Percentiles rank a stretch among this genome's conserved stretches.
Evolutionary conservation across 2,329 filamentous ascomycete species (phyloP).

Genomic region (Penicillium sp.): DNA sequence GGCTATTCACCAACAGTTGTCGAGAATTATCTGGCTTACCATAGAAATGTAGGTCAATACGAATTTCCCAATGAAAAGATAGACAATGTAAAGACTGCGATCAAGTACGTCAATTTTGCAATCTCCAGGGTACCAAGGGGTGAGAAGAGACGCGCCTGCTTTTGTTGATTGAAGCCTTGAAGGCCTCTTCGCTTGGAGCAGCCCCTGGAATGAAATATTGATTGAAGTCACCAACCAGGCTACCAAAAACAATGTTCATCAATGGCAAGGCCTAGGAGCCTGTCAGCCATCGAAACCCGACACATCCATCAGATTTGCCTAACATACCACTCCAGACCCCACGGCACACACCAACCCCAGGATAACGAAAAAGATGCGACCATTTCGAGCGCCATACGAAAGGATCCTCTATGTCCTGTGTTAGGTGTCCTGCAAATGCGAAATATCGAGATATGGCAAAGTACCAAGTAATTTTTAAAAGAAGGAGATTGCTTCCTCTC

Average conservation of each 20-base stretch:
- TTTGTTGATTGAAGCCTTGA: background rate
- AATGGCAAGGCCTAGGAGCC: constrained; percentile 43
- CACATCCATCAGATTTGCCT: too few relatives aligned
- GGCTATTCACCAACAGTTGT: background rate
- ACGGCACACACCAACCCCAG: background rate
- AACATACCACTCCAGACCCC: background rate
- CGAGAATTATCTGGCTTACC: background rate
- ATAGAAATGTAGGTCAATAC: background rate
- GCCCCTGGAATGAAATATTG: constrained; percentile 54
- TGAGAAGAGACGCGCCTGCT: background rate
- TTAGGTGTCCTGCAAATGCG: background rate
- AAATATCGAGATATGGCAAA: too few relatives aligned
- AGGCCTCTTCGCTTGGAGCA: constrained; percentile 32
- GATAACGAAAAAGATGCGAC: too few relatives aligned
- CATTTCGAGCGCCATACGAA: constrained; percentile 19
- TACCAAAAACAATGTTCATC: constrained; percentile 63
- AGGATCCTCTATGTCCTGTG: constrained; percentile 25
- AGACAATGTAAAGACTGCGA: background rate
- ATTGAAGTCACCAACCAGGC: constrained; percentile 58
- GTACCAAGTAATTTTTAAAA: too few relatives aligned
- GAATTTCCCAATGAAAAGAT: background rate
- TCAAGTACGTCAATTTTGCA: background rate
- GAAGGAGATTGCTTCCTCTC: too few relatives aligned
- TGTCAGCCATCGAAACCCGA: background rate
- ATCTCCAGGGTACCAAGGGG: too few relatives aligned